These are phyloP conservation scores for Leccinum angustisporum DNA, from an alignment of 1,284 basidiomycete genomes.

Conservation along the genomic window DNA sequence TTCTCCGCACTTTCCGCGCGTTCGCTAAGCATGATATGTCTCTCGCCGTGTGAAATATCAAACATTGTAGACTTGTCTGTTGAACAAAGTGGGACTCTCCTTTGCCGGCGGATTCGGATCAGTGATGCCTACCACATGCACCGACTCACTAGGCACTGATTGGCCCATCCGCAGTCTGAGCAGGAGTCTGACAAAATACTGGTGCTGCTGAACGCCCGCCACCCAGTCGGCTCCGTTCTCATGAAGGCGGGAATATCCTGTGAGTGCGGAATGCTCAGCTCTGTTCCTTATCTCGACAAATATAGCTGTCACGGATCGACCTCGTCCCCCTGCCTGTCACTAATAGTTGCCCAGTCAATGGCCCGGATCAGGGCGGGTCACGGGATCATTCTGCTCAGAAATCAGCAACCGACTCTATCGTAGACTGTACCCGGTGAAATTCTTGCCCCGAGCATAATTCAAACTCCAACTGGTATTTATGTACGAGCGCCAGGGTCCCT, in stretches of 20 bases:
- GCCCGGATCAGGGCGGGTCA: not conserved
- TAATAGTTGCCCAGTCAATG: not conserved
- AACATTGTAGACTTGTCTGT: not conserved
- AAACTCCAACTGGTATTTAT: not conserved
- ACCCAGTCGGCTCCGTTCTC: constrained; percentile 9
- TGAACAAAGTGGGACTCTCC: not conserved
- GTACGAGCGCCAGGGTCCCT: not conserved
- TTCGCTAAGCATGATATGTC: not conserved
- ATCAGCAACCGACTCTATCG: not conserved
- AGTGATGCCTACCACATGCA: not conserved
- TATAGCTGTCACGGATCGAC: not conserved
- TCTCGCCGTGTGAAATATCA: constrained; percentile 3
- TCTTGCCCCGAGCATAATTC: not conserved
- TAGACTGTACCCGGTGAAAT: not conserved
- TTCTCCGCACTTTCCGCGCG: constrained; percentile 18
- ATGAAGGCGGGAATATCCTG: constrained; percentile 8
- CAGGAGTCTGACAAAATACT: not conserved
- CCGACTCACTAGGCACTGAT: not conserved
- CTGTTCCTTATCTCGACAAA: not conserved
- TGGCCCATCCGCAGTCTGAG: too few species aligned
- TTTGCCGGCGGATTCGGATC: not conserved
- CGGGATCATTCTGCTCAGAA: not conserved
- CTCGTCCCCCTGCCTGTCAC: not conserved
- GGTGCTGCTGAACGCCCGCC: not conserved
- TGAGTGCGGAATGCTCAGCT: not conserved